Percentiles rank a stretch among this genome's conserved stretches.
Evolutionary conservation across 805 yeast genomes (phyloP).

Genomic region (Isabelozyma pseudorhagii): DNA sequence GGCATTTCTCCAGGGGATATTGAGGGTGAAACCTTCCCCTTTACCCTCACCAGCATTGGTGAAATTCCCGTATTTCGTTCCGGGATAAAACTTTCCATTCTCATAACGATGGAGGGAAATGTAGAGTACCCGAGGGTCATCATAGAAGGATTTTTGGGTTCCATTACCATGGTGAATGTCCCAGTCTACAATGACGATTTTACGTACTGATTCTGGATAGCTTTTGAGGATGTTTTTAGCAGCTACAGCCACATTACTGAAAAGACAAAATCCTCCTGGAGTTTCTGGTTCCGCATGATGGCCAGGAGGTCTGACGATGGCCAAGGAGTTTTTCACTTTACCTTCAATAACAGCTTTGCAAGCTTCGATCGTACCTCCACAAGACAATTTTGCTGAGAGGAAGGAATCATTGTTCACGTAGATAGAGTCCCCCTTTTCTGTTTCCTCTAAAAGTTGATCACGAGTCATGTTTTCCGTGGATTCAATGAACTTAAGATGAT

Average conservation of each 20-base stretch:
- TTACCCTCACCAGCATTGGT: constrained; percentile 79
- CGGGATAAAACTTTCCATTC: constrained; percentile 90
- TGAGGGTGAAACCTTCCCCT: constrained; percentile 86
- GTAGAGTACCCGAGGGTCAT: constrained; percentile 88
- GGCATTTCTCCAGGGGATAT: constrained; percentile 89
- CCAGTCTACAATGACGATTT: constrained; percentile 89
- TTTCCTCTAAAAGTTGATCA: constrained; percentile 72
- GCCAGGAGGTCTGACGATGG: constrained; percentile 98
- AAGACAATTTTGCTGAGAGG: constrained; percentile 82
- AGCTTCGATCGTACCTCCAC: constrained; percentile 97
- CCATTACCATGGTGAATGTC: constrained; percentile 99
- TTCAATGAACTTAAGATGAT: constrained; percentile 72
- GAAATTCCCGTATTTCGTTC: constrained; percentile 80
- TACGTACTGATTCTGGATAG: constrained; percentile 86
- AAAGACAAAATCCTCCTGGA: constrained; percentile 96
- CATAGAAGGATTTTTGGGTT: constrained; percentile 86
- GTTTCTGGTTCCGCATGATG: constrained; percentile 98
- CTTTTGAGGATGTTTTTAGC: constrained; percentile 77
- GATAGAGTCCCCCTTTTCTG: constrained; percentile 91
- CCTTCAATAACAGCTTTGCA: constrained; percentile 95
- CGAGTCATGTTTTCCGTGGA: constrained; percentile 75
- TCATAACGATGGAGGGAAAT: constrained; percentile 92
- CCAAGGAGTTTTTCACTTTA: constrained; percentile 83
- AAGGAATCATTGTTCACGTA: constrained; percentile 90
- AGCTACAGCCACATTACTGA: constrained; percentile 96